These are phyloP conservation scores for Albatrellus sp. DNA, from an alignment of 1,284 basidiomycete species.

Conservation along the genomic window DNA sequence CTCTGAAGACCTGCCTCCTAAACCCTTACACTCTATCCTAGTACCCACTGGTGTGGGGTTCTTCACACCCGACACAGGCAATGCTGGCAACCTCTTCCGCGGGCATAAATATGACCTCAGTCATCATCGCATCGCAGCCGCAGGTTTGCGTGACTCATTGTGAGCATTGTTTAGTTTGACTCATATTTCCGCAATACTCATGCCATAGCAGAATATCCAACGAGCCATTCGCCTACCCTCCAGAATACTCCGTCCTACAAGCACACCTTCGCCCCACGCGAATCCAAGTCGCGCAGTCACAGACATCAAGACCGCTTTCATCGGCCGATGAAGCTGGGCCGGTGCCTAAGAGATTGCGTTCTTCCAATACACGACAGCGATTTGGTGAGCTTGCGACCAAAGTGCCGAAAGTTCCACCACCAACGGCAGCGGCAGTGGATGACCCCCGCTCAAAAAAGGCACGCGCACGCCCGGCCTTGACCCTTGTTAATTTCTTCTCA, in stretches of 20 bases:
- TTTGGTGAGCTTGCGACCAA: conserved; percentile 28
- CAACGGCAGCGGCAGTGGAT: conserved; percentile 21
- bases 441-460: conserved; percentile 73
- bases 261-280: conserved; percentile 21
- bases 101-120: conserved; percentile 28
- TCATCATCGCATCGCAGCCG: conserved; percentile 41
- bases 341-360: conserved; percentile 59
- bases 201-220: conserved; percentile 33
- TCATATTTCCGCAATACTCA: neutral
- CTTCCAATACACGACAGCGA: conserved; percentile 40
- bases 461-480: conserved; percentile 70
- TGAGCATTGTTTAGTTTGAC: conserved; percentile 20
- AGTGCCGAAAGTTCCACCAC: conserved; percentile 31
- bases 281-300: conserved; percentile 25
- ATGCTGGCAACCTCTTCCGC: conserved; percentile 39
- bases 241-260: conserved; percentile 49
- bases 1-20: conserved; percentile 35
- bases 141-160: conserved; percentile 50
- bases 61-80: conserved; percentile 63
- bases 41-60: conserved; percentile 54
- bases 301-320: conserved; percentile 54
- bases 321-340: conserved; percentile 72
- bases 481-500: conserved; percentile 73
- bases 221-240: conserved; percentile 46
- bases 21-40: conserved; percentile 23